Evolutionary conservation across 495 filamentous ascomycete species (phyloP).

Genomic region (Friedmanniomyces simplex): DNA sequence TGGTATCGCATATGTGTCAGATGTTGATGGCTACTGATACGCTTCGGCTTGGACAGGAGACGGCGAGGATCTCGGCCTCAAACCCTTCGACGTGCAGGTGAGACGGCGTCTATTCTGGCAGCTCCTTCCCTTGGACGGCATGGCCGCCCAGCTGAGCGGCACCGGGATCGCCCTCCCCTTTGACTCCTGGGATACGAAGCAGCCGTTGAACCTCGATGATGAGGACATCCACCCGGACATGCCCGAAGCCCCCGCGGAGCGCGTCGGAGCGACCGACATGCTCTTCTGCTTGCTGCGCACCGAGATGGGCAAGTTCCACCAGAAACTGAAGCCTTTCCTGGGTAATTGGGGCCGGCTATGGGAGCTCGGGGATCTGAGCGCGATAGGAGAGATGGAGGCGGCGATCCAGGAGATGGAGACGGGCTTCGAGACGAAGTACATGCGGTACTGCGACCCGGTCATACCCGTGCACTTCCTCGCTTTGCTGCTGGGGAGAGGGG

Average conservation of each 20-base stretch:
- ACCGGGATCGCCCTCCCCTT: slow-evolving; percentile 10
- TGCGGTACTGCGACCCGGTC: slow-evolving; percentile 19
- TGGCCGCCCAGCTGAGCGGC: slow-evolving; percentile 14
- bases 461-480: slow-evolving; percentile 13
- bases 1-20: no score
- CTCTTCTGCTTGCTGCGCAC: slow-evolving; percentile 19
- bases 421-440: slow-evolving; percentile 13
- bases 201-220: slow-evolving; percentile 23
- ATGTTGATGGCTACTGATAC: no score
- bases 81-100: slow-evolving; percentile 23
- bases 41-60: slow-evolving; percentile 7
- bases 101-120: slow-evolving; percentile 22
- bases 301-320: slow-evolving; percentile 13
- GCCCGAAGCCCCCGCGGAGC: slow-evolving; percentile 5
- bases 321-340: background rate
- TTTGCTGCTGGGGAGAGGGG: slow-evolving; percentile 1
- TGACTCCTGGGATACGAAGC: slow-evolving; percentile 12
- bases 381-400: background rate
- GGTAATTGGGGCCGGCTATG: background rate
- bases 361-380: background rate
- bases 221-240: slow-evolving; percentile 19
- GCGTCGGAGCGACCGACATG: slow-evolving; percentile 19
- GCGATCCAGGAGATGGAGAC: slow-evolving; percentile 6
- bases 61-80: slow-evolving; percentile 9
- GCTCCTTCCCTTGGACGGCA: slow-evolving; percentile 18